Conservation (phyloP, 345 rosid genomes). For the Clarkia xantiana region DNA sequence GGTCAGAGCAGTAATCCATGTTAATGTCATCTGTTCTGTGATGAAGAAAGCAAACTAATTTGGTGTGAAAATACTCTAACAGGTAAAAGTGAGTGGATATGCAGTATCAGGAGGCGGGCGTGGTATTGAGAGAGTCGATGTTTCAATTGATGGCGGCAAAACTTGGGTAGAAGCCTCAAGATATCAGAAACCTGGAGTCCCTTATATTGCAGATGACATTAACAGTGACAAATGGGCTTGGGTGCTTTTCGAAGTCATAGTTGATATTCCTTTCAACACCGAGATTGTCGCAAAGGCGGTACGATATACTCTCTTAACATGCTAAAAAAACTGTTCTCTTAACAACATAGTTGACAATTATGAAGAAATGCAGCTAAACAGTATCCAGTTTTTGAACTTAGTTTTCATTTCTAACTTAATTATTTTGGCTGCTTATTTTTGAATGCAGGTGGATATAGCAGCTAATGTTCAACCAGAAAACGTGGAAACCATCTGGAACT, state of each 20-base stretch:
- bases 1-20: too few species aligned
- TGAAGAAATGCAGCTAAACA: too few species aligned
- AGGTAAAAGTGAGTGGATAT: conserved; percentile 75
- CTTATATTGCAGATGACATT: conserved; percentile 45
- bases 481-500: conserved; percentile 78
- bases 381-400: too few species aligned
- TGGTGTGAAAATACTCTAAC: conserved; percentile 5
- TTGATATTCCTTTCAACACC: conserved; percentile 35
- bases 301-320: conserved; percentile 12
- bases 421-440: too few species aligned
- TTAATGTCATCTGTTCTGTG: too few species aligned
- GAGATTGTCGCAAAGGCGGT: conserved; percentile 91
- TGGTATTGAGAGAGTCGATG: conserved; percentile 88
- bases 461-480: conserved; percentile 86
- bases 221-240: conserved; percentile 90
- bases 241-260: conserved; percentile 70
- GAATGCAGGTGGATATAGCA: conserved; percentile 69
- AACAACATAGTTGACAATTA: too few species aligned
- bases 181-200: conserved; percentile 44
- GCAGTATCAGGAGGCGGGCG: conserved; percentile 97
- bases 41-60: not conserved
- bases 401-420: too few species aligned
- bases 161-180: conserved; percentile 81
- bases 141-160: conserved; percentile 83
- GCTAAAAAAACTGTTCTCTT: not conserved